Percentiles rank a stretch among this genome's conserved stretches.
Conservation (phyloP, 2,329 filamentous ascomycete species). For the Colletotrichum lentis region DNA sequence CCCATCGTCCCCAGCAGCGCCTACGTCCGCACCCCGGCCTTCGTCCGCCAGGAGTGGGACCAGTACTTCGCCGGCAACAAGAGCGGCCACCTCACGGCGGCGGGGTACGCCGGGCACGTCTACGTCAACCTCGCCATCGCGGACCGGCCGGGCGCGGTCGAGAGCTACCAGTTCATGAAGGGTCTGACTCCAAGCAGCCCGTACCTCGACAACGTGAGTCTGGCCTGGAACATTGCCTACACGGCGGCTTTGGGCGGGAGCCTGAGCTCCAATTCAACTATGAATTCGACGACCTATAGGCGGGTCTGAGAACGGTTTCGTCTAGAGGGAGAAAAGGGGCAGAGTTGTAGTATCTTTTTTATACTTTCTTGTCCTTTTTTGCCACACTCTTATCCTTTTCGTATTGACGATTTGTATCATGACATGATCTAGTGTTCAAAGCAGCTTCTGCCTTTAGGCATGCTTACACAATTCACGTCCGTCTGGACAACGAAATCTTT, state of each 20-base stretch:
- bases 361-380: too few relatives aligned
- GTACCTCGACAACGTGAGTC: slow-evolving; percentile 4
- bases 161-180: slow-evolving; percentile 32
- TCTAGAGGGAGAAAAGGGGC: too few relatives aligned
- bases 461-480: too few relatives aligned
- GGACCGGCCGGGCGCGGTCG: slow-evolving; percentile 49
- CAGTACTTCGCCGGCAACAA: slow-evolving; percentile 32
- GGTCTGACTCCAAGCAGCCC: slow-evolving; percentile 2
- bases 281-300: neutral
- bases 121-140: slow-evolving; percentile 77
- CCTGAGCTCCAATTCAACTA: neutral
- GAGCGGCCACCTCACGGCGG: slow-evolving; percentile 68
- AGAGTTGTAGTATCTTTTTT: too few relatives aligned
- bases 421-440: too few relatives aligned
- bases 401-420: too few relatives aligned
- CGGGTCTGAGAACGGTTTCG: neutral
- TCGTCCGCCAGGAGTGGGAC: slow-evolving; percentile 79
- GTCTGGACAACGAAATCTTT: too few relatives aligned
- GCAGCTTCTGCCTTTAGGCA: too few relatives aligned
- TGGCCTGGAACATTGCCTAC: slow-evolving; percentile 29
- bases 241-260: slow-evolving; percentile 28
- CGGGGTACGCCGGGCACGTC: slow-evolving; percentile 80
- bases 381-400: too few relatives aligned
- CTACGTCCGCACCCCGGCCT: slow-evolving; percentile 67
- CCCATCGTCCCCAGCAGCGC: slow-evolving; percentile 70